A percentile compares a stretch with the other conserved stretches of the same genome.
Conservation (phyloP, 345 rosid genomes). For the Carallia pectinifolia region DNA sequence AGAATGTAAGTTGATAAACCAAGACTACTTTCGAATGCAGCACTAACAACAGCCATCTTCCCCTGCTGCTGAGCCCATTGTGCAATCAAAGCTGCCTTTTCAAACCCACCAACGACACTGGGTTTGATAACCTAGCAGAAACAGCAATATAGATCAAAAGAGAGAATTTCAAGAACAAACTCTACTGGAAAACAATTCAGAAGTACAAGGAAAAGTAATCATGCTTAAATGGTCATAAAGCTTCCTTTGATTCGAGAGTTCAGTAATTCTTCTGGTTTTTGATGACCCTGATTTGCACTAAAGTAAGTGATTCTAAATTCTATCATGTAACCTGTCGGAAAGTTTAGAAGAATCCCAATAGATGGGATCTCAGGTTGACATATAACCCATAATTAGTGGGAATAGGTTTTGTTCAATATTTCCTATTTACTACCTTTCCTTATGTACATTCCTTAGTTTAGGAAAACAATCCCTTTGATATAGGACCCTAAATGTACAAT, state of each 20-base stretch:
- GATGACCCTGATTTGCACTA: background rate
- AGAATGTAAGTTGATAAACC: slow-evolving; percentile 65
- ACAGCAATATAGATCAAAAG: slow-evolving; percentile 12
- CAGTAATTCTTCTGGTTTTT: background rate
- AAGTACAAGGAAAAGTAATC: background rate
- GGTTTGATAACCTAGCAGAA: slow-evolving; percentile 78
- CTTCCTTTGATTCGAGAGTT: background rate
- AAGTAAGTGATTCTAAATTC: background rate
- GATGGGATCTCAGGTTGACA: too few species aligned
- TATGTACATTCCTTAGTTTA: too few species aligned
- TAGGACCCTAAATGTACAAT: too few species aligned
- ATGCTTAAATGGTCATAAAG: background rate
- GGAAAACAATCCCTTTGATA: too few species aligned
- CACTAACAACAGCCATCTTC: slow-evolving; percentile 87
- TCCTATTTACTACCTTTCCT: too few species aligned
- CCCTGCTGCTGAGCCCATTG: slow-evolving; percentile 77
- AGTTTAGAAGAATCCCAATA: too few species aligned
- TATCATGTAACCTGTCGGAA: background rate
- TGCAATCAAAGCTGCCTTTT: slow-evolving; percentile 71
- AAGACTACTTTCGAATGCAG: slow-evolving; percentile 84
- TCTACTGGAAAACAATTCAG: background rate
- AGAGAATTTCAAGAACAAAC: slow-evolving; percentile 5
- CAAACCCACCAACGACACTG: slow-evolving; percentile 85
- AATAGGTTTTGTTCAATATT: too few species aligned
- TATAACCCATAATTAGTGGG: too few species aligned